Percentiles rank a stretch among this genome's conserved stretches.
Evolutionary conservation across 192 early-diverging fungal genomes (phyloP).

Genomic region (Coemansia furcata): DNA sequence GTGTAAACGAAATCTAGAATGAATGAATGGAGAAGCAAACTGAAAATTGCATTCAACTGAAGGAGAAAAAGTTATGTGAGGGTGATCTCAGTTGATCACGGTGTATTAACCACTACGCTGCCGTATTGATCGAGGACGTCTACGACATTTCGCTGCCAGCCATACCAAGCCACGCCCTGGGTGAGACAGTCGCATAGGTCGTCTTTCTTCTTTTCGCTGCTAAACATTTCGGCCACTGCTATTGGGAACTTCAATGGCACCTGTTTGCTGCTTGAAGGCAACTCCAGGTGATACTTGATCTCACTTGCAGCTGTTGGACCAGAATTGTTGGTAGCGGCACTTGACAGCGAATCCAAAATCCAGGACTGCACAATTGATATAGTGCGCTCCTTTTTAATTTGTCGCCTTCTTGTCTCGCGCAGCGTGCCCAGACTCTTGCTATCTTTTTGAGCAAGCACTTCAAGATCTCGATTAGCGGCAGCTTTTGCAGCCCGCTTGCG

Average conservation of each 20-base stretch:
- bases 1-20: not conserved
- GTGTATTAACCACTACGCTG: not conserved
- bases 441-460: slow-evolving; percentile 14
- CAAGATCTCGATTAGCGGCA: not conserved
- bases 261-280: not conserved
- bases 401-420: slow-evolving; percentile 39
- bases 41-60: not conserved
- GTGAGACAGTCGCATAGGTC: slow-evolving; percentile 52
- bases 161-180: slow-evolving; percentile 47
- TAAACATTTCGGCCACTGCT: slow-evolving; percentile 26
- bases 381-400: slow-evolving; percentile 49
- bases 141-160: slow-evolving; percentile 40
- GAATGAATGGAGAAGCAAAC: not conserved
- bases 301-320: not conserved
- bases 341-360: slow-evolving; percentile 28
- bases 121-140: slow-evolving; percentile 18
- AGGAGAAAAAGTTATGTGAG: slow-evolving; percentile 14
- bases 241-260: slow-evolving; percentile 17
- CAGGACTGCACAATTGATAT: slow-evolving; percentile 42
- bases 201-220: slow-evolving; percentile 44
- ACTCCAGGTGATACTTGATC: not conserved
- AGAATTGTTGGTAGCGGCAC: not conserved
- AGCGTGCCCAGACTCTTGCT: slow-evolving; percentile 14
- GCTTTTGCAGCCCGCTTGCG: slow-evolving; percentile 3
- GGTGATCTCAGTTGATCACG: slow-evolving; percentile 1